Conservation (phyloP, 2,329 filamentous ascomycete species). For the Achaetomium macrosporum region DNA sequence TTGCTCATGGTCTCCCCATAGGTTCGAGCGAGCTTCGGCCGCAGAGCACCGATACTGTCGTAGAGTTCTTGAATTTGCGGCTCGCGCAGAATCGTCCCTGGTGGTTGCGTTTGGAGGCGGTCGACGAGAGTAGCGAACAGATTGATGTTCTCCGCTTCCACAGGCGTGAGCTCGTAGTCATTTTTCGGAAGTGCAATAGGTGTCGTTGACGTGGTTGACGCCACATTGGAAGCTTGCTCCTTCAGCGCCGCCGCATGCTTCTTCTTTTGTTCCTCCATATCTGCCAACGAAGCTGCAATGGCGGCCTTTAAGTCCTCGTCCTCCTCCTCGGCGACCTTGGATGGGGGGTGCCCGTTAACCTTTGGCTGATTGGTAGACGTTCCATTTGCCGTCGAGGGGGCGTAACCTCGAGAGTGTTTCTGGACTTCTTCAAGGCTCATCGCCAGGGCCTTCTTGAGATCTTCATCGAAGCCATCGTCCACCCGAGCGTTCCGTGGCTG, state of each 20-base stretch:
- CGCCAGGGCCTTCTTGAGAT: slow-evolving; percentile 84
- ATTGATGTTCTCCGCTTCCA: slow-evolving; percentile 97
- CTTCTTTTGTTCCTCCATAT: slow-evolving; percentile 98
- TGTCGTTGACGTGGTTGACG: slow-evolving; percentile 42
- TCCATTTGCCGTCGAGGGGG: slow-evolving; percentile 47
- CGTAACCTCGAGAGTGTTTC: slow-evolving; percentile 66
- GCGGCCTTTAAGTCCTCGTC: slow-evolving; percentile 91
- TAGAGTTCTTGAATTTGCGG: slow-evolving; percentile 98
- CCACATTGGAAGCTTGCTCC: slow-evolving; percentile 59
- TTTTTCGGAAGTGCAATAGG: slow-evolving; percentile 67
- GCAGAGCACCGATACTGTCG: slow-evolving; percentile 87
- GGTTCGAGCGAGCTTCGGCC: slow-evolving; percentile 88
- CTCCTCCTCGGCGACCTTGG: slow-evolving; percentile 66
- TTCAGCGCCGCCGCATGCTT: slow-evolving; percentile 79
- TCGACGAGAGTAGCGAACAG: slow-evolving; percentile 92
- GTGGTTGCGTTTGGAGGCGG: slow-evolving; percentile 87
- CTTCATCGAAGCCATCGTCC: slow-evolving; percentile 89
- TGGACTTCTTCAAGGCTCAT: slow-evolving; percentile 97
- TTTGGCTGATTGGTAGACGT: slow-evolving; percentile 28
- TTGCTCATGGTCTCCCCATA: slow-evolving; percentile 99
- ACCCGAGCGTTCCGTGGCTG: slow-evolving; percentile 84
- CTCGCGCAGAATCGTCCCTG: slow-evolving; percentile 91
- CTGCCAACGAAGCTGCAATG: slow-evolving; percentile 87
- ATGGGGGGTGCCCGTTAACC: slow-evolving; percentile 32
- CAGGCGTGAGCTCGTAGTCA: slow-evolving; percentile 87